These are phyloP conservation scores for Annulohypoxylon nitens DNA, from an alignment of 495 filamentous ascomycete genomes.

Conservation along the genomic window DNA sequence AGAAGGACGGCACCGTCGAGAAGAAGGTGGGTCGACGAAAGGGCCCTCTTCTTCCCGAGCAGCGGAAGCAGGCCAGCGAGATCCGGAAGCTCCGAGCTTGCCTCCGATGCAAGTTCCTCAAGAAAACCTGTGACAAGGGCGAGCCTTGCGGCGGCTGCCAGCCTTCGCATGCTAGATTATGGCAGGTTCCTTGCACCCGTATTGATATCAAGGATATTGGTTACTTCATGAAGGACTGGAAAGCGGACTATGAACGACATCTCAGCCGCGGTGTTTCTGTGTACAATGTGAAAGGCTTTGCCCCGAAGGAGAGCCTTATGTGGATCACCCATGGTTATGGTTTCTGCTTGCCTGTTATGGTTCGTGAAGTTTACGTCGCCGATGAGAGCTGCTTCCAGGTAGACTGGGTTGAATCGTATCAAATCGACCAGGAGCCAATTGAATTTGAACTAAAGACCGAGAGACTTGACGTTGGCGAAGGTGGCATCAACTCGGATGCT, in stretches of 20 bases:
- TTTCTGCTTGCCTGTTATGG: conserved; percentile 86
- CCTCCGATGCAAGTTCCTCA: conserved; percentile 95
- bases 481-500: conserved; percentile 80
- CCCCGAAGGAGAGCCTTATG: conserved; percentile 79
- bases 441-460: conserved; percentile 88
- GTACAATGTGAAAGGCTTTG: conserved; percentile 93
- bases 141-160: conserved; percentile 94
- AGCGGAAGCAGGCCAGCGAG: conserved; percentile 92
- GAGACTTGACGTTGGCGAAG: conserved; percentile 84
- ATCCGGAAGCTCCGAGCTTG: conserved; percentile 93
- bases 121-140: conserved; percentile 97
- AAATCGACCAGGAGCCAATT: conserved; percentile 73
- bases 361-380: conserved; percentile 88
- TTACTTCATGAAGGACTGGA: conserved; percentile 99
- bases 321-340: conserved; percentile 93
- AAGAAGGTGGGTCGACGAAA: conserved; percentile 90
- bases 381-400: conserved; percentile 93
- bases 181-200: conserved; percentile 95
- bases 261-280: conserved; percentile 86
- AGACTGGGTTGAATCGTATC: conserved; percentile 86
- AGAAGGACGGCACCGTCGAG: conserved; percentile 78
- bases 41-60: conserved; percentile 90
- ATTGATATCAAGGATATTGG: conserved; percentile 97
- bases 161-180: conserved; percentile 90
- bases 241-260: conserved; percentile 92